Base-by-base conservation (phyloP, 2,329 filamentous ascomycete genomes). In the Raffaelea arxii region DNA sequence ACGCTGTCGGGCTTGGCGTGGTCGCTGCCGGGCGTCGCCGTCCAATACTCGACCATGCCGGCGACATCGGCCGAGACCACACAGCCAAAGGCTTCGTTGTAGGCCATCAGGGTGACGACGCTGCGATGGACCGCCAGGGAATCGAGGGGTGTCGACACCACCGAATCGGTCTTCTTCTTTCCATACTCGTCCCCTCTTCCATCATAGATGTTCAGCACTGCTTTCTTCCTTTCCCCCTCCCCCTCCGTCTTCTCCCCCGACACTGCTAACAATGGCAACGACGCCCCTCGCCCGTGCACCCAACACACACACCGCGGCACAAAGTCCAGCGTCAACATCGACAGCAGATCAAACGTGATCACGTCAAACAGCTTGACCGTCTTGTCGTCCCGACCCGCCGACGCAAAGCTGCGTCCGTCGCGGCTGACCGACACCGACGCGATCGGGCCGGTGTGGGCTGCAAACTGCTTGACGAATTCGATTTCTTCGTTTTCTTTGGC, bases 401-500 rank as follows among this genome's bases (percentile, higher is more conserved):
- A 95, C 44, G 91, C 94, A 70, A 94, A 98, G 64, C 86, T 95
- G 58, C 89, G 78, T 1, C 92, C 92, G 64, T 98, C 92, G 36
- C 82, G 77, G 65, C 91, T 97, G 52, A 86, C 83, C 32, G 82
- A 92, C 39, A 92, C 86, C 24, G 84, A 84, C 50, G 74, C 80
- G 59, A 97, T 87, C 59, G 94, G 87, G 44, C 87, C 86, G 48
- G 77, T 74, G 65, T 98, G 94, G 7, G 92, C 90, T 59, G 82
- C 84, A 69, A 95, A 98, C 67, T 98, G 90, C 67, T 98, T 98
- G 45, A 97, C 91, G 59, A 98, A 98, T 67, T 98, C 94, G 49
- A 98, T 86, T 1, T 87, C 87, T 27, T 86, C 82, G 2, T n/a
- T n/a, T n/a, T n/a, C n/a, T n/a, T n/a, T n/a, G n/a, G n/a, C n/a